Percentiles rank a stretch among this genome's conserved stretches.
Evolutionary conservation across 2,329 filamentous ascomycete species (phyloP).

Genomic region (Trichophyton benhamiae): DNA sequence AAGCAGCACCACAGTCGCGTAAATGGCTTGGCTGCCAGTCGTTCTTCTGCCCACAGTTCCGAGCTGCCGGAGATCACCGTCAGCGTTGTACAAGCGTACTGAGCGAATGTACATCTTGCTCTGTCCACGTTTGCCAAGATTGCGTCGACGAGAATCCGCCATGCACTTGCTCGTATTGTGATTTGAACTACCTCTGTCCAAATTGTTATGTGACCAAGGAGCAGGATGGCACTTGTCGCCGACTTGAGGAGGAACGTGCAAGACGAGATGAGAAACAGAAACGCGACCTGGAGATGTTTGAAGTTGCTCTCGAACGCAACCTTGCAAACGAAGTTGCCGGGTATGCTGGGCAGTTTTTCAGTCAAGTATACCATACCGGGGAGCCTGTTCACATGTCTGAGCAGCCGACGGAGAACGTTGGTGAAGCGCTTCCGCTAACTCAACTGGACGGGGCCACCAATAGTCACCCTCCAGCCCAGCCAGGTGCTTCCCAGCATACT

Average conservation of each 20-base stretch:
- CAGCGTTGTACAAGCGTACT: slow-evolving; percentile 33
- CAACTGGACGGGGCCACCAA: slow-evolving; percentile 8
- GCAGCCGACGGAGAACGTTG: slow-evolving; percentile 3
- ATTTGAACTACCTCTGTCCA: slow-evolving; percentile 33
- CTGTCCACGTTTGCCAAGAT: slow-evolving; percentile 36
- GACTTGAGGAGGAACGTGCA: slow-evolving; percentile 27
- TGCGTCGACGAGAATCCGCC: slow-evolving; percentile 31
- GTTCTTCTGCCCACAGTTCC: slow-evolving; percentile 36
- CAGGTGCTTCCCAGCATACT: not conserved
- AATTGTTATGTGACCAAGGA: slow-evolving; percentile 32
- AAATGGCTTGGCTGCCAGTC: slow-evolving; percentile 38
- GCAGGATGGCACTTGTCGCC: slow-evolving; percentile 30
- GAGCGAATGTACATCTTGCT: slow-evolving; percentile 35
- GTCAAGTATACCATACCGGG: slow-evolving; percentile 12
- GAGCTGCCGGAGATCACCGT: slow-evolving; percentile 34
- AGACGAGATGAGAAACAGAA: slow-evolving; percentile 30
- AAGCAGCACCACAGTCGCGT: slow-evolving; percentile 25
- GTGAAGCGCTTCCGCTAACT: slow-evolving; percentile 5
- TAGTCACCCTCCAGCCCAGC: not conserved
- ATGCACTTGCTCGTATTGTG: slow-evolving; percentile 34
- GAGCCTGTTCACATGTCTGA: slow-evolving; percentile 4
- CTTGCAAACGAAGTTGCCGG: slow-evolving; percentile 33
- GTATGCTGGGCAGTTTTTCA: slow-evolving; percentile 31
- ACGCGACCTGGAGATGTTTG: slow-evolving; percentile 29
- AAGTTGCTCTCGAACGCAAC: slow-evolving; percentile 29